phyloP scores from a whole-genome alignment of 2,329 filamentous ascomycete species.

The Epichloe glyceriae region DNA sequence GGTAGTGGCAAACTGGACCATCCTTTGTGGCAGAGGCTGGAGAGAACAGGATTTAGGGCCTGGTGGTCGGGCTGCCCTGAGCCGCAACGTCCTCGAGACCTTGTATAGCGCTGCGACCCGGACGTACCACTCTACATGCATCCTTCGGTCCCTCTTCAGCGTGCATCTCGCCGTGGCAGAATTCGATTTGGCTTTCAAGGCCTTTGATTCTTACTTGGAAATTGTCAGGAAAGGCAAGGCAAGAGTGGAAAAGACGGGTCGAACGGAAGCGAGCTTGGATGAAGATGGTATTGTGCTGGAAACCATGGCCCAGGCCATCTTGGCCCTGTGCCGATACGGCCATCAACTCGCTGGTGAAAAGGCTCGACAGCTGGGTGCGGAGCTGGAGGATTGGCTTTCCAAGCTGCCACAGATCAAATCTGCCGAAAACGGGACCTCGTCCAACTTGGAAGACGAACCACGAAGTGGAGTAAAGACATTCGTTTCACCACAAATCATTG shows the following conservation, averaged over 20 bases:
- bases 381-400: slow-evolving; percentile 64
- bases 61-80: slow-evolving; percentile 63
- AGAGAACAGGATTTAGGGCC: slow-evolving; percentile 66
- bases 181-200: slow-evolving; percentile 81
- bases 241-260: slow-evolving; percentile 65
- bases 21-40: slow-evolving; percentile 72
- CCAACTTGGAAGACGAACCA: slow-evolving; percentile 17
- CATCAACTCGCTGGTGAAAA: slow-evolving; percentile 63
- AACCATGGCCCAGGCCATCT: slow-evolving; percentile 69
- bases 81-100: slow-evolving; percentile 68
- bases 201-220: slow-evolving; percentile 83
- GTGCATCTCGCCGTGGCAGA: slow-evolving; percentile 81
- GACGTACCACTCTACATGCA: slow-evolving; percentile 87
- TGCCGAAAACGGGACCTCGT: slow-evolving; percentile 15
- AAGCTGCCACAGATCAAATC: slow-evolving; percentile 32
- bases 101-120: slow-evolving; percentile 85
- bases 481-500: slow-evolving; percentile 49
- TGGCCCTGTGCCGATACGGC: slow-evolving; percentile 72
- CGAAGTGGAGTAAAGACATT: slow-evolving; percentile 23
- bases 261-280: slow-evolving; percentile 60
- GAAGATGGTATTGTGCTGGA: slow-evolving; percentile 63
- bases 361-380: slow-evolving; percentile 54
- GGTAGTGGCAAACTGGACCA: slow-evolving; percentile 73
- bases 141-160: slow-evolving; percentile 74
- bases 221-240: slow-evolving; percentile 78